Base-by-base conservation (phyloP, 169 alveolate species). In the Theileria orientalis region DNA sequence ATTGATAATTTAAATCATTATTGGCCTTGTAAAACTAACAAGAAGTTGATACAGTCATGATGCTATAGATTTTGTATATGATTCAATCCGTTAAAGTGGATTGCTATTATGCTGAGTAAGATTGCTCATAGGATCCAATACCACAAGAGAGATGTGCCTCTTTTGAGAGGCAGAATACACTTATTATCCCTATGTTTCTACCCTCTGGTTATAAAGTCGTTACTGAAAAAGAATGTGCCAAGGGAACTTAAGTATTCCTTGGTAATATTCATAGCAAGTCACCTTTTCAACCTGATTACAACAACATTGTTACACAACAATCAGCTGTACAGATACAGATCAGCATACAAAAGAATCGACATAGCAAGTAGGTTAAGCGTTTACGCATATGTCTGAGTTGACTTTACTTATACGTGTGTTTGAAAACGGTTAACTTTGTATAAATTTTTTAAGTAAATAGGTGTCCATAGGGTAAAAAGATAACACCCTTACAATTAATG, bases 91-190 rank as follows among this genome's bases (percentile, higher is more conserved):
- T n/a, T n/a, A n/a, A n/a, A n/a, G n/a, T n/a, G n/a, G n/a, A n/a
- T n/a, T n/a, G n/a, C n/a, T n/a, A n/a, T n/a, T n/a, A n/a, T n/a
- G n/a, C n/a, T n/a, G n/a, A n/a, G n/a, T 7, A 37, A 9, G 44
- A 37, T 37, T 37, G 5, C 9, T 5, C 9, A 9, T 9, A 37
- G 44, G n/a, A 11, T 52, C 9, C 37, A 25, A 1, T 52, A 23
- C 33, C 7, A 52, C n/a, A 52, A 52, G n/a, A 56, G 37, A 30
- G 37, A 56, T 23, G 66, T 60, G 44, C 86, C 93, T 14, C 3
- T 71, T 32, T 68, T 83, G 29, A 59, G 91, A 69, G 93, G 93
- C 25, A 73, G 74, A 27, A 76, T 88, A 54, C 33, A 52, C 29
- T 6, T 25, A 8, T 2, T 52, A 13, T 25, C 27, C 33, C 33